Evolutionary conservation across 345 rosid genomes (phyloP).

Genomic region (Aegle marmelos): DNA sequence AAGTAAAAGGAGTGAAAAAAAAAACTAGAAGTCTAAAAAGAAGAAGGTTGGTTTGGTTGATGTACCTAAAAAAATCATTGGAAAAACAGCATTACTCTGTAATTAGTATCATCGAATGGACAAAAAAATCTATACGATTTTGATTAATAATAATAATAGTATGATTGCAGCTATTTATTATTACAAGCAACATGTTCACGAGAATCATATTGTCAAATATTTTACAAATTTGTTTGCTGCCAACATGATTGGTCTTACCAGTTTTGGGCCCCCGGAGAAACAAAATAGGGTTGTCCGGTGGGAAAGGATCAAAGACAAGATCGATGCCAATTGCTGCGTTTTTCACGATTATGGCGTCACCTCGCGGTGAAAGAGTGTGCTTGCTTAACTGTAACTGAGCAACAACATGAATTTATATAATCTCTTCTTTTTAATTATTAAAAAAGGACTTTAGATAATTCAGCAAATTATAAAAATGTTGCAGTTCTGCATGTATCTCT

Average conservation of each 20-base stretch:
- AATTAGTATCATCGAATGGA: background rate
- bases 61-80: background rate
- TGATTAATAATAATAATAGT: background rate
- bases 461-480: background rate
- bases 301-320: conserved; percentile 12
- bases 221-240: background rate
- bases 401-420: background rate
- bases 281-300: conserved; percentile 14
- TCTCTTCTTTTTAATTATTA: background rate
- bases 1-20: too few species aligned
- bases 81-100: too few species aligned
- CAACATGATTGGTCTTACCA: background rate
- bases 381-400: background rate
- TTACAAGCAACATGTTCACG: conserved; percentile 14
- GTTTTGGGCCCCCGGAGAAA: background rate
- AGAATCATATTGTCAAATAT: conserved; percentile 17
- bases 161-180: background rate
- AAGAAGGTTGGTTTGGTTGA: background rate
- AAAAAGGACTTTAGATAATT: too few species aligned
- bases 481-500: background rate
- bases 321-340: background rate
- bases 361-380: background rate
- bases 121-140: background rate
- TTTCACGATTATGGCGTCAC: background rate
- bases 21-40: too few species aligned